Percentiles rank a stretch among this genome's conserved stretches.
Conservation (phyloP, 2,329 filamentous ascomycete genomes). For the Penicillium sp. region DNA sequence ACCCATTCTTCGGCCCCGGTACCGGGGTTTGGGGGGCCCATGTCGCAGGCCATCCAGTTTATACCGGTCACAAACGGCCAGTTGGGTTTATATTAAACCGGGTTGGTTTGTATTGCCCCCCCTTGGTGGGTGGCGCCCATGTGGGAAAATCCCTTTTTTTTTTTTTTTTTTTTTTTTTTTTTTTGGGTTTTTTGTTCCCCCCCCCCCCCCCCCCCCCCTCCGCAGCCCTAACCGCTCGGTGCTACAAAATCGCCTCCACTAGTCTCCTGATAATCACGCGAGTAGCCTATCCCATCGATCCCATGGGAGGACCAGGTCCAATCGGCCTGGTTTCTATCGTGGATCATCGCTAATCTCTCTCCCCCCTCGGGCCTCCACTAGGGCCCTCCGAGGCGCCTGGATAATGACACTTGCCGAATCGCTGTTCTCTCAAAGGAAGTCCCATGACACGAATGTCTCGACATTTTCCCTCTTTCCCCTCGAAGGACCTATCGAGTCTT, state of each 20-base stretch:
- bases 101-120: background rate
- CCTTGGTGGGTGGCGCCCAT: background rate
- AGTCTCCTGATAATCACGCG: conserved; percentile 1
- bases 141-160: too few relatives aligned
- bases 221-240: background rate
- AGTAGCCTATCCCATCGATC: background rate
- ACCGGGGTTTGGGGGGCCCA: too few relatives aligned
- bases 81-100: background rate
- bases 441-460: background rate
- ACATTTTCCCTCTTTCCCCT: background rate
- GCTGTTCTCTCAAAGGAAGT: conserved; percentile 1
- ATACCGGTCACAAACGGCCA: background rate
- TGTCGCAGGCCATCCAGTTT: too few relatives aligned
- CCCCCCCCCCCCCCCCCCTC: background rate
- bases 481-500: too few relatives aligned
- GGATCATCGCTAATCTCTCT: too few relatives aligned
- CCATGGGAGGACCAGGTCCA: background rate
- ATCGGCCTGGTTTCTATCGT: background rate
- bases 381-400: conserved; percentile 2
- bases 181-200: background rate
- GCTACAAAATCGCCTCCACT: background rate
- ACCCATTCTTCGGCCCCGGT: too few relatives aligned
- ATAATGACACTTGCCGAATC: conserved; percentile 12
- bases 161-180: too few relatives aligned
- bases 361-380: conserved; percentile 1